These are phyloP conservation scores for cucumber (Cucumis sativus) DNA, from an alignment of 306 rosid species.

Conservation along the genomic window DNA sequence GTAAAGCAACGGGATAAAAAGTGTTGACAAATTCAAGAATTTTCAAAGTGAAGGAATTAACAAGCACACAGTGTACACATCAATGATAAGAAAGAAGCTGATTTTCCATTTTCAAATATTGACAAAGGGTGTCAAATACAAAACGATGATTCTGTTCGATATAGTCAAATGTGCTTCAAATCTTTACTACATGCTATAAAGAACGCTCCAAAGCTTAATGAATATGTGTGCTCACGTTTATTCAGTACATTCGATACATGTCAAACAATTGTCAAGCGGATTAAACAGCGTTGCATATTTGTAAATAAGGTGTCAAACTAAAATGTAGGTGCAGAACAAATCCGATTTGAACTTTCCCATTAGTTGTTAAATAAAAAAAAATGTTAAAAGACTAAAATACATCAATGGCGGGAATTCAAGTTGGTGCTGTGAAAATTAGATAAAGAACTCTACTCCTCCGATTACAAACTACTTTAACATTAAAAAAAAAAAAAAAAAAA, in stretches of 20 bases:
- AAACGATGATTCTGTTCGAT: background rate
- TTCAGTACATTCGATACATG: background rate
- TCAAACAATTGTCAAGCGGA: background rate
- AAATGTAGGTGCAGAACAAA: background rate
- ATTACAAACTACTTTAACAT: background rate
- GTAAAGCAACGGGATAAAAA: background rate
- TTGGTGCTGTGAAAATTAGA: background rate
- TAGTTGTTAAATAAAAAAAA: background rate
- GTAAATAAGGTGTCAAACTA: background rate
- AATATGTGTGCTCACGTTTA: background rate
- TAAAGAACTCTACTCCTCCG: background rate
- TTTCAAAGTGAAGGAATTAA: background rate
- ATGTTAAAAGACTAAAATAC: too few species aligned
- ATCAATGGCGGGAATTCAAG: background rate
- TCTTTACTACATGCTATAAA: background rate
- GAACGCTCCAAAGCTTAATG: background rate
- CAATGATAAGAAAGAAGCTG: background rate
- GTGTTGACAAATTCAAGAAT: background rate
- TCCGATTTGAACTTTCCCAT: background rate
- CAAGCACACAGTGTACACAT: background rate
- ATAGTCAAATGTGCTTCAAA: background rate
- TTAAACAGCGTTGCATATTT: background rate
- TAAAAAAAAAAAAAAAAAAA: background rate
- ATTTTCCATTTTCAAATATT: background rate
- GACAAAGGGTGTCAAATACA: background rate